Conservation (phyloP, 2,329 filamentous ascomycete genomes). For the Colletotrichum destructivum region DNA sequence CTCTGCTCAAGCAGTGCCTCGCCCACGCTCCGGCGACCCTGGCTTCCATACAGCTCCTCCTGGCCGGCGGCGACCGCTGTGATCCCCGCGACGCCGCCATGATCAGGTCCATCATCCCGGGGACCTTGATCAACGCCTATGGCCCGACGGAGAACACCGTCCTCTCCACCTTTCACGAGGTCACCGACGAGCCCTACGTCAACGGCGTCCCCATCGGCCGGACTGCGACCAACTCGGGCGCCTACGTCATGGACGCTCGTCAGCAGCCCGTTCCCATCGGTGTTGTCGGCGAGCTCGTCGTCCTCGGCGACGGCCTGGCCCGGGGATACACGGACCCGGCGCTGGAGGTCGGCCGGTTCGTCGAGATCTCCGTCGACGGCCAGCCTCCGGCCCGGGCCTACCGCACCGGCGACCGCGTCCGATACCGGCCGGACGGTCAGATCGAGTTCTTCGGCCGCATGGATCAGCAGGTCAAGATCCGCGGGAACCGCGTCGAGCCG, state of each 20-base stretch:
- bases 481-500: slow-evolving; percentile 15
- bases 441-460: slow-evolving; percentile 19
- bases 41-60: not conserved
- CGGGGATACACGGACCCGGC: slow-evolving; percentile 31
- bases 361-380: slow-evolving; percentile 30
- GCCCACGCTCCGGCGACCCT: not conserved
- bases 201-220: slow-evolving; percentile 1
- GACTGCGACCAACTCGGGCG: not conserved
- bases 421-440: slow-evolving; percentile 42
- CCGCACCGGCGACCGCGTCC: slow-evolving; percentile 46
- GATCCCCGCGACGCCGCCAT: not conserved
- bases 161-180: not conserved
- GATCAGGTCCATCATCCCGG: not conserved
- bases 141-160: slow-evolving; percentile 9
- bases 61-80: not conserved
- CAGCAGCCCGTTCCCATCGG: not conserved
- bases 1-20: slow-evolving; percentile 9
- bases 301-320: too few species aligned
- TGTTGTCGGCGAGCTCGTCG: slow-evolving; percentile 13
- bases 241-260: not conserved
- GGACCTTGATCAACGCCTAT: slow-evolving; percentile 9
- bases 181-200: not conserved
- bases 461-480: slow-evolving; percentile 19
- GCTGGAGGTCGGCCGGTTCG: slow-evolving; percentile 41
- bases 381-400: slow-evolving; percentile 42